A percentile compares a stretch with the other conserved stretches of the same genome.
Conservation (phyloP, 129 eudicot genomes). For the Helianthus tuberosus region DNA sequence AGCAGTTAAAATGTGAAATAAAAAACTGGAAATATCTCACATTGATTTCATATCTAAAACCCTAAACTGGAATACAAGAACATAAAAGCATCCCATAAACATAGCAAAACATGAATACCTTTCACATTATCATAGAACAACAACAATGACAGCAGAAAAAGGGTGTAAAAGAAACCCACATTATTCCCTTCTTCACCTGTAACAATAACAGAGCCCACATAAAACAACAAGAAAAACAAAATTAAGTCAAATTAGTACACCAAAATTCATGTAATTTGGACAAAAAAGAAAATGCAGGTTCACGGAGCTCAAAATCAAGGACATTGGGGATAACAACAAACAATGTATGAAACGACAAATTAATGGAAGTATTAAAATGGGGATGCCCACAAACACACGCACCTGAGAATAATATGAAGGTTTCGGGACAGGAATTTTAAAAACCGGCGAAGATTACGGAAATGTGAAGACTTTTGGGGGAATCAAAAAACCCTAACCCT, state of each 20-base stretch:
- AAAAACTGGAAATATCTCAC: neutral
- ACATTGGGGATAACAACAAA: conserved; percentile 39
- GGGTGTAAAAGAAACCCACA: conserved; percentile 22
- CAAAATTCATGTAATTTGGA: conserved; percentile 9
- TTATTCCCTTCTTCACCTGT: conserved; percentile 42
- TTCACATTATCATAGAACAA: conserved; percentile 23
- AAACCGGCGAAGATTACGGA: conserved; percentile 50
- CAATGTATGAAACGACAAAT: conserved; percentile 52
- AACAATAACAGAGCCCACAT: conserved; percentile 23
- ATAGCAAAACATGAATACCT: conserved; percentile 47
- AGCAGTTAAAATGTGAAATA: conserved; percentile 12
- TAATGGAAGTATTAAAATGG: conserved; percentile 23
- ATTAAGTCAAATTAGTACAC: conserved; percentile 11
- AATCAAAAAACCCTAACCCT: conserved; percentile 38
- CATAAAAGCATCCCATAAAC: conserved; percentile 2
- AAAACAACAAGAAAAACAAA: conserved; percentile 16
- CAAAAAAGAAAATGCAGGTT: conserved; percentile 27
- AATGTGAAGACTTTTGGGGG: conserved; percentile 25
- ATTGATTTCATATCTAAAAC: neutral
- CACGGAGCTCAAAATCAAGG: conserved; percentile 45
- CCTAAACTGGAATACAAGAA: conserved; percentile 11
- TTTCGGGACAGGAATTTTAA: conserved; percentile 4
- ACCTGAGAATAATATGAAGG: conserved; percentile 50
- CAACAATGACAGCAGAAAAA: conserved; percentile 13
- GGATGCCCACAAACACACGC: conserved; percentile 32